Evolutionary conservation across 2,329 filamentous ascomycete genomes (phyloP).

Genomic region (Penicillium thymicola): DNA sequence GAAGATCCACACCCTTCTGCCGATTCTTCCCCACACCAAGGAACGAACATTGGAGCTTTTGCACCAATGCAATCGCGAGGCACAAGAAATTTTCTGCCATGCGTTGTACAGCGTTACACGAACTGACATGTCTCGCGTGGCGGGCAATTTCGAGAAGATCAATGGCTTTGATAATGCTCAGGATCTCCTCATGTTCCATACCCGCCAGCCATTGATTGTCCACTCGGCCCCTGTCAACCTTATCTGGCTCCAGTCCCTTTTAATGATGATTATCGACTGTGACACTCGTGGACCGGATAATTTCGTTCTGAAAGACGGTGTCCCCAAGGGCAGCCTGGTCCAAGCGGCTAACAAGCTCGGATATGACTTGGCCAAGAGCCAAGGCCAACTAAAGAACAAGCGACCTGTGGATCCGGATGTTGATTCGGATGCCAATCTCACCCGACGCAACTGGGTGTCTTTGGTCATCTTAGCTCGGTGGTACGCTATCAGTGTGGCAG

Average conservation of each 20-base stretch:
- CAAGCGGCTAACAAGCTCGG: conserved; percentile 39
- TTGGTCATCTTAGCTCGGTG: conserved; percentile 41
- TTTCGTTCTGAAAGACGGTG: conserved; percentile 39
- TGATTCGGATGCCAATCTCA: conserved; percentile 42
- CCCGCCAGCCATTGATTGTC: conserved; percentile 36
- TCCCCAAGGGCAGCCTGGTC: conserved; percentile 41
- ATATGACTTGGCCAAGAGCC: conserved; percentile 38
- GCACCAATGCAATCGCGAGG: conserved; percentile 39
- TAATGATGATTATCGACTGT: conserved; percentile 44
- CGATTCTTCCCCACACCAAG: conserved; percentile 41
- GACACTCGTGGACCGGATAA: conserved; percentile 44
- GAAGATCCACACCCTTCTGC: conserved; percentile 41
- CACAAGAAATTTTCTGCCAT: conserved; percentile 43
- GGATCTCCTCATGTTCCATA: conserved; percentile 39
- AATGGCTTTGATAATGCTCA: conserved; percentile 41
- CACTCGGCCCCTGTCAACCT: conserved; percentile 38
- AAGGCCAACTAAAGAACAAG: conserved; percentile 39
- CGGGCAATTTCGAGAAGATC: conserved; percentile 34
- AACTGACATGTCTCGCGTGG: conserved; percentile 35
- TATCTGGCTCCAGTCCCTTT: conserved; percentile 41
- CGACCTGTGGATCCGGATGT: conserved; percentile 33
- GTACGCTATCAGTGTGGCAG: conserved; percentile 43
- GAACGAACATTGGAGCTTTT: conserved; percentile 38
- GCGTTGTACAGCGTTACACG: conserved; percentile 40
- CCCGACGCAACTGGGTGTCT: conserved; percentile 41